phyloP scores from a whole-genome alignment of 108 stramenopile species.

The Fragilaria crotonensis region DNA sequence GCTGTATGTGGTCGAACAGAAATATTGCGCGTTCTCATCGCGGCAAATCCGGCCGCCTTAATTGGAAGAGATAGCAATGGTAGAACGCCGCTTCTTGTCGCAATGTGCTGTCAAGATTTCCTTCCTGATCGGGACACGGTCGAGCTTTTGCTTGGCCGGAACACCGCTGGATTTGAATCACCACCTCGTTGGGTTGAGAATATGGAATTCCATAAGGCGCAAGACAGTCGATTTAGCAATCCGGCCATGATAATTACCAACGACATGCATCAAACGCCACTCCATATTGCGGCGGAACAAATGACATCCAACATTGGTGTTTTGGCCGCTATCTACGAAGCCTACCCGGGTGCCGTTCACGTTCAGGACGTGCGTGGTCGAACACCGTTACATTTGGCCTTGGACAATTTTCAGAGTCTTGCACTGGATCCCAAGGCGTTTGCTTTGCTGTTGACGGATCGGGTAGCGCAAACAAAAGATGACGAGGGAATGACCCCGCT shows the following conservation, averaged over 20 bases:
- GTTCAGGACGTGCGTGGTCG: slow-evolving; percentile 36
- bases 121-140: slow-evolving; percentile 20
- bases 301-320: slow-evolving; percentile 12
- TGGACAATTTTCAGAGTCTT: slow-evolving; percentile 22
- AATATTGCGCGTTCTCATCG: slow-evolving; percentile 26
- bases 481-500: slow-evolving; percentile 25
- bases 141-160: slow-evolving; percentile 26
- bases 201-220: slow-evolving; percentile 6
- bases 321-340: slow-evolving; percentile 18
- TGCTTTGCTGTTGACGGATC: slow-evolving; percentile 18
- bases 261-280: slow-evolving; percentile 23
- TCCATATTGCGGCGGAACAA: slow-evolving; percentile 45
- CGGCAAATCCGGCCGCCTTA: slow-evolving; percentile 35
- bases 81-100: slow-evolving; percentile 30
- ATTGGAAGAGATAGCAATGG: slow-evolving; percentile 21
- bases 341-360: slow-evolving; percentile 31
- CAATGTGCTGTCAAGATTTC: slow-evolving; percentile 16
- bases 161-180: slow-evolving; percentile 20
- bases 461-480: slow-evolving; percentile 22
- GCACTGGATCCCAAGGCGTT: slow-evolving; percentile 18
- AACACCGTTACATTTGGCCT: slow-evolving; percentile 36
- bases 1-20: not conserved
- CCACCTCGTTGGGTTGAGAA: slow-evolving; percentile 9
- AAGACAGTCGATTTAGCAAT: slow-evolving; percentile 1
- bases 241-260: slow-evolving; percentile 25